Conservation (phyloP, 2,329 filamentous ascomycete genomes). For the Cladophialophora exuberans region DNA sequence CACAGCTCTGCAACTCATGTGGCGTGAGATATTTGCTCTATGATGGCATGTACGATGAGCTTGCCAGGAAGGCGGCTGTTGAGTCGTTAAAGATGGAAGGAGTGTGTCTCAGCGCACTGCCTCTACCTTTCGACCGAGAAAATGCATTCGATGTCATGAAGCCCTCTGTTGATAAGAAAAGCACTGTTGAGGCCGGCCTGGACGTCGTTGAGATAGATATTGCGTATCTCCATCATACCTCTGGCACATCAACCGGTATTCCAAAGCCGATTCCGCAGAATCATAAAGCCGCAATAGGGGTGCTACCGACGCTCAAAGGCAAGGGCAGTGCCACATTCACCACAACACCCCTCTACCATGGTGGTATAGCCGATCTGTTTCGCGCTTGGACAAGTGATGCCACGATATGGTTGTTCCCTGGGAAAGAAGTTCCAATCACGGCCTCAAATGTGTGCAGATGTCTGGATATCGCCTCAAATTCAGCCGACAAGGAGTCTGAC, state of each 20-base stretch:
- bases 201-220: conserved; percentile 42
- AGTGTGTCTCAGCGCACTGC: neutral
- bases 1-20: conserved; percentile 56
- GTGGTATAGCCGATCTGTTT: conserved; percentile 65
- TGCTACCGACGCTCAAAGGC: conserved; percentile 54
- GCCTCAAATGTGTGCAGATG: conserved; percentile 56
- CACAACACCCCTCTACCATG: conserved; percentile 68
- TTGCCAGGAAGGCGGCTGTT: conserved; percentile 11
- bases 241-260: conserved; percentile 65
- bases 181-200: neutral
- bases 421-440: conserved; percentile 60
- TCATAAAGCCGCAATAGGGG: conserved; percentile 59
- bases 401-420: conserved; percentile 66
- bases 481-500: conserved; percentile 19
- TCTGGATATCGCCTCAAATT: conserved; percentile 40
- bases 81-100: neutral
- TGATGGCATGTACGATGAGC: conserved; percentile 40
- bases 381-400: conserved; percentile 64
- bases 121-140: conserved; percentile 11
- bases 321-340: conserved; percentile 59
- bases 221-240: conserved; percentile 66
- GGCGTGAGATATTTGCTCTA: conserved; percentile 50
- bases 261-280: conserved; percentile 66
- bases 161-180: neutral
- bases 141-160: conserved; percentile 13